Percentiles rank a stretch among this genome's conserved stretches.
phyloP scores from a whole-genome alignment of 306 rosid genomes.

The Abrus precatorius region DNA sequence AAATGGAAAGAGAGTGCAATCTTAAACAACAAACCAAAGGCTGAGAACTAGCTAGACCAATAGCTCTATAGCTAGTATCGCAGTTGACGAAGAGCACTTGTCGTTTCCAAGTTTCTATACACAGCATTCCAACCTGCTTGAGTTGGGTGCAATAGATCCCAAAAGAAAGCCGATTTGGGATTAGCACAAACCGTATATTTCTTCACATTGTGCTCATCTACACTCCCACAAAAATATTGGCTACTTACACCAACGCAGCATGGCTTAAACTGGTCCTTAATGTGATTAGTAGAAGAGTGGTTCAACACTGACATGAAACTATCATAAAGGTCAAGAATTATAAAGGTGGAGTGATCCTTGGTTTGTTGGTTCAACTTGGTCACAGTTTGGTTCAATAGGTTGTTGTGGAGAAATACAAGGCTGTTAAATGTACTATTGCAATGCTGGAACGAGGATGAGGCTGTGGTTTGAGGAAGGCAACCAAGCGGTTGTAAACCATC shows the following conservation, averaged over 20 bases:
- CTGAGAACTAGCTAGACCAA: too few species aligned
- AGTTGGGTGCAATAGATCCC: constrained; percentile 77
- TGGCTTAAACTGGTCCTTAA: constrained; percentile 63
- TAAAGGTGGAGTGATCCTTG: constrained; percentile 44
- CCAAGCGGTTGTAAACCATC: constrained; percentile 69
- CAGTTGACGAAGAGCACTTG: constrained; percentile 10
- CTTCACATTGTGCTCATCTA: constrained; percentile 52
- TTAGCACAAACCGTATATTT: constrained; percentile 63
- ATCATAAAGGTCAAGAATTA: constrained; percentile 59
- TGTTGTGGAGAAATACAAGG: constrained; percentile 63
- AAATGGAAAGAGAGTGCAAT: neutral
- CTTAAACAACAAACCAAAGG: neutral
- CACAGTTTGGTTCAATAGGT: constrained; percentile 57
- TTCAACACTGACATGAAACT: constrained; percentile 60
- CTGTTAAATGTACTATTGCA: constrained; percentile 61
- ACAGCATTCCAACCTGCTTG: constrained; percentile 81
- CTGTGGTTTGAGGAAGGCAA: constrained; percentile 66
- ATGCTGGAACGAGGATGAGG: constrained; percentile 46
- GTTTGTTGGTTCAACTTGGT: constrained; percentile 57
- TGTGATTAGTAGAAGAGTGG: constrained; percentile 22
- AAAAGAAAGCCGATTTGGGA: constrained; percentile 69
- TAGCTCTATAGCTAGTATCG: neutral
- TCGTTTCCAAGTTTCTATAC: constrained; percentile 31
- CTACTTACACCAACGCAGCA: constrained; percentile 69
- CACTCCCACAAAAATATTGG: constrained; percentile 60